Conservation (phyloP, 495 filamentous ascomycete species). For the Thozetella sp. region DNA sequence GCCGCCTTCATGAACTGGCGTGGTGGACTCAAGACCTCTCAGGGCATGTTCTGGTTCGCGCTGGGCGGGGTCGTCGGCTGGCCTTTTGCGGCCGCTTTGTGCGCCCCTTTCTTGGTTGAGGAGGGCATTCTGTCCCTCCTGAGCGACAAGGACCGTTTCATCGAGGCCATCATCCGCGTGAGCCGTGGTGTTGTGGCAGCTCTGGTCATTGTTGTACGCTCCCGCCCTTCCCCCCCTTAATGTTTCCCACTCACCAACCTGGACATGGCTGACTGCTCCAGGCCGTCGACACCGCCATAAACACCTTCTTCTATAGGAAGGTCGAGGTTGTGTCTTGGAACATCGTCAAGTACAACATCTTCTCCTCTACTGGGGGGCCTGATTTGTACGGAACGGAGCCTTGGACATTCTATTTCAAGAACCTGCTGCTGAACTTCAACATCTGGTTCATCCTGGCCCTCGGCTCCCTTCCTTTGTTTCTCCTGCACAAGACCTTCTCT, state of each 20-base stretch:
- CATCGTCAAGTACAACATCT: conserved; percentile 94
- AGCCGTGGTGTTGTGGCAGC: conserved; percentile 68
- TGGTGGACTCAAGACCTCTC: conserved; percentile 71
- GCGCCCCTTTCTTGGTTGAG: conserved; percentile 80
- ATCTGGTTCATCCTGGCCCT: conserved; percentile 87
- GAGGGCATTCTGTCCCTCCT: conserved; percentile 66
- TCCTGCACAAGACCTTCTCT: conserved; percentile 47
- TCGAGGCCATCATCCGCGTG: conserved; percentile 57
- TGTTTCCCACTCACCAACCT: conserved; percentile 5
- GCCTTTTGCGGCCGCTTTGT: conserved; percentile 88
- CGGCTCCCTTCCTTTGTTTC: conserved; percentile 63
- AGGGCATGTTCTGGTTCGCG: conserved; percentile 90
- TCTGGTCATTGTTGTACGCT: conserved; percentile 69
- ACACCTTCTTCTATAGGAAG: conserved; percentile 82
- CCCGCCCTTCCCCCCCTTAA: conserved; percentile 18
- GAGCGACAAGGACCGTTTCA: conserved; percentile 56
- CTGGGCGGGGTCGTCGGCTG: conserved; percentile 89
- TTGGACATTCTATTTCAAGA: conserved; percentile 95
- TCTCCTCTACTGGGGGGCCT: conserved; percentile 78
- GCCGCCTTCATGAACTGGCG: conserved; percentile 87
- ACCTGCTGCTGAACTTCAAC: conserved; percentile 94
- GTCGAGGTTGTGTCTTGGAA: conserved; percentile 81
- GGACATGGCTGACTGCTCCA: conserved; percentile 21
- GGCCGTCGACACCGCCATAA: conserved; percentile 62
- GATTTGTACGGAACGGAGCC: conserved; percentile 96